Evolutionary conservation across 352 stramenopile genomes (phyloP), one percentile per base, ranked within the genome.

Genomic region (Globisporangium perplexum): DNA sequence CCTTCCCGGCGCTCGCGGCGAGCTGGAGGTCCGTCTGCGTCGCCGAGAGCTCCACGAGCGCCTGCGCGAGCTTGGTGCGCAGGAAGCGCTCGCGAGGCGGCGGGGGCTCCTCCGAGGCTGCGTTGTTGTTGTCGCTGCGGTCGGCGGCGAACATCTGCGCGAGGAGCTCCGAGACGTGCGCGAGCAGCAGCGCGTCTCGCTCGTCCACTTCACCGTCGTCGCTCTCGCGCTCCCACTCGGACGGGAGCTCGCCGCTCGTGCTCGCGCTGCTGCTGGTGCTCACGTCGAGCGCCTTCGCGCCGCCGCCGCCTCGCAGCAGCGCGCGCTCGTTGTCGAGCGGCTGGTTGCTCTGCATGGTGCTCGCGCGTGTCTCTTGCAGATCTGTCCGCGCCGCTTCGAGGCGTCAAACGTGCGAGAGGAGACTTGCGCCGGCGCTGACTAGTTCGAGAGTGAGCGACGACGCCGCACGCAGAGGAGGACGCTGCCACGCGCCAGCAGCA

Each of bases 1-100:
- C 57, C 30, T 77, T 84, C 18, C 77, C 77, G 12, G 74, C 74
- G 20, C 59, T 69, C 2, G 77, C 77, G 26, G 77, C 77, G 43
- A 86, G 53, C 11, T 60, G 69, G 7, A 83, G 52, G 22, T 76
- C 80, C 10, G 72, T 62, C 30, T 75, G 68, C 50, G 78, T 74
- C 0, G 45, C 33, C 1, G 74, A 62, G 18, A 85, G 68, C 31
- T 85, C 72, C 33, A 78, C 15, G 11, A 84, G 47, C n/a, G 66
- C 53, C 22, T 57, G 58, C 14, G 71, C 66, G 35, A 86, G 58
- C 26, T 65, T 71, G 18, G 60, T 45, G 23, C 69, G 60, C 17
- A 86, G 56, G 30, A 69, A n/a, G 24, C 42, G 26, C 39, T 82
- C 74, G 44, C 57, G 59, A 17, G 43, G 22, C 30, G 18, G 23